Evolutionary conservation across 192 early-diverging fungal species (phyloP).

Genomic region (Entomortierella lignicola): DNA sequence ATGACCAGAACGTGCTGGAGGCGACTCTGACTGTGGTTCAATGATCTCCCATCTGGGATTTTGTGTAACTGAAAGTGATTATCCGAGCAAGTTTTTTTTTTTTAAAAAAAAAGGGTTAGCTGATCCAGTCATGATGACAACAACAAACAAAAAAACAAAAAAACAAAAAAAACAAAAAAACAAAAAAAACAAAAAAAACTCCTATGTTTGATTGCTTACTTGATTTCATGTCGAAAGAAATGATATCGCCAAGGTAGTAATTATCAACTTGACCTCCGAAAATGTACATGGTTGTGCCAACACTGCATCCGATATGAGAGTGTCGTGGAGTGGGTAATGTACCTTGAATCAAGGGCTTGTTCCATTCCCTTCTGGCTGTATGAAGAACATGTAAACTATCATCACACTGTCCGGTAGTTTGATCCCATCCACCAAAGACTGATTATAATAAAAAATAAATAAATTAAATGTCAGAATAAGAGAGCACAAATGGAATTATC

Average conservation of each 20-base stretch:
- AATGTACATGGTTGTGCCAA: constrained; percentile 63
- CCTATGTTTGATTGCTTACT: constrained; percentile 58
- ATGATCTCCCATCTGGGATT: constrained; percentile 51
- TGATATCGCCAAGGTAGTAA: constrained; percentile 60
- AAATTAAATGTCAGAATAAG: not conserved
- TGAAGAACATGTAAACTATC: constrained; percentile 50
- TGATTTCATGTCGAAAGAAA: constrained; percentile 60
- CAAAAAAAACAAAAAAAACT: too few species aligned
- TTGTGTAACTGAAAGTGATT: constrained; percentile 29
- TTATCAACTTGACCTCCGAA: constrained; percentile 64
- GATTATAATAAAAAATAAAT: not conserved
- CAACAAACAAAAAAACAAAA: too few species aligned
- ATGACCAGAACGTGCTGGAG: constrained; percentile 45
- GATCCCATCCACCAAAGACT: constrained; percentile 54
- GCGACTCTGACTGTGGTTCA: constrained; percentile 45
- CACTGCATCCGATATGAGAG: constrained; percentile 59
- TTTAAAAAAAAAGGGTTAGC: too few species aligned
- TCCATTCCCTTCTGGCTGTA: constrained; percentile 44
- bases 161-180: too few species aligned
- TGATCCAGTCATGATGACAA: too few species aligned
- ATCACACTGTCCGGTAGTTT: constrained; percentile 48
- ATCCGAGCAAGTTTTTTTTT: too few species aligned
- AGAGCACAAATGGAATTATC: not conserved
- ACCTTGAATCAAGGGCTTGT: constrained; percentile 42
- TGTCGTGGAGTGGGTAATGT: constrained; percentile 49